A percentile compares a stretch with the other conserved stretches of the same genome.
These are phyloP conservation scores for Nakazawaea sp. DNA, from an alignment of 805 yeast genomes.

Conservation along the genomic window DNA sequence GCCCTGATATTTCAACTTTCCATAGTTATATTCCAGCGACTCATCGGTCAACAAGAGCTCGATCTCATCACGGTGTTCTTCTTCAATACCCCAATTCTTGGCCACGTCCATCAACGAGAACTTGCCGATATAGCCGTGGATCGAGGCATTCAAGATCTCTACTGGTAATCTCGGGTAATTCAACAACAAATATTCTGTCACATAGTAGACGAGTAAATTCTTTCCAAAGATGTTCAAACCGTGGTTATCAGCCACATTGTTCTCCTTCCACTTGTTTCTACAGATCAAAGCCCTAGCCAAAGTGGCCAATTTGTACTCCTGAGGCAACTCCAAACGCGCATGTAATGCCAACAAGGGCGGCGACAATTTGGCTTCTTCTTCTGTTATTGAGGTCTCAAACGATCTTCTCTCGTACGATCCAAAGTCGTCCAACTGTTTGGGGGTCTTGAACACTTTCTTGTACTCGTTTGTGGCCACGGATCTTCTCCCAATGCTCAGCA, in stretches of 20 bases:
- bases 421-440: constrained; percentile 21
- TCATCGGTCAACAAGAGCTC: constrained; percentile 65
- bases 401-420: constrained; percentile 23
- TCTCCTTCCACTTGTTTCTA: constrained; percentile 17
- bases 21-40: constrained; percentile 59
- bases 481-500: neutral
- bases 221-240: constrained; percentile 83
- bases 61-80: constrained; percentile 56
- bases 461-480: neutral
- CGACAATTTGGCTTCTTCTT: constrained; percentile 47
- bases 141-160: constrained; percentile 66
- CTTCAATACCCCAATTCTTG: constrained; percentile 82
- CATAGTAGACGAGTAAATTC: constrained; percentile 66
- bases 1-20: constrained; percentile 49
- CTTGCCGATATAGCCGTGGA: constrained; percentile 68
- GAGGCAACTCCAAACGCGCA: constrained; percentile 62
- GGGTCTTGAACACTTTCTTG: constrained; percentile 11
- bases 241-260: constrained; percentile 59
- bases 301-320: constrained; percentile 49
- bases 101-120: constrained; percentile 63
- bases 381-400: constrained; percentile 27
- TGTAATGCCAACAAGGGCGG: constrained; percentile 78
- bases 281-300: constrained; percentile 75
- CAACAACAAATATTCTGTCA: constrained; percentile 63
- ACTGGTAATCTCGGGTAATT: constrained; percentile 89